Conservation (phyloP, 1,284 basidiomycete genomes). For the Tilletia caries region DNA sequence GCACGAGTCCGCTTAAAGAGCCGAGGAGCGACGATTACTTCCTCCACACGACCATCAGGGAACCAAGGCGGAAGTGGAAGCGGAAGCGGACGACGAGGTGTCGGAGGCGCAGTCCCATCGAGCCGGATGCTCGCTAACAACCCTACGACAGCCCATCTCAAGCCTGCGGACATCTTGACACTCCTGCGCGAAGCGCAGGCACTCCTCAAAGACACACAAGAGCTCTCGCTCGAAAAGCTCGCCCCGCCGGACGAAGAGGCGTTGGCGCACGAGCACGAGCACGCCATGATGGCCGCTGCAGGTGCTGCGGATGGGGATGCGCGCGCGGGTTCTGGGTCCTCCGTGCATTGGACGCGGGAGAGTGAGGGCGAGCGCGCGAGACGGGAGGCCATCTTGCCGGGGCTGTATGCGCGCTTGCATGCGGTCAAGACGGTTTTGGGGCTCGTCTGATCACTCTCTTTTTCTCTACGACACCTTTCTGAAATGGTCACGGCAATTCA, state of each 20-base stretch:
- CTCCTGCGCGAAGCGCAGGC: neutral
- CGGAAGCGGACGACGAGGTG: no score
- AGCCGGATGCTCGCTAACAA: neutral
- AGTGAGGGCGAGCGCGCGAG: neutral
- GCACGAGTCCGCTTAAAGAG: conserved; percentile 10
- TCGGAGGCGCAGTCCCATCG: no score
- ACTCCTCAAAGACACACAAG: neutral
- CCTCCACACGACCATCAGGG: neutral
- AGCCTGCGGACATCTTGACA: neutral
- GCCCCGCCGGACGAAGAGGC: conserved; percentile 12
- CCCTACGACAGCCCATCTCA: neutral
- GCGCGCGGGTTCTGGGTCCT: no score
- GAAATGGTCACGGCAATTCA: no score
- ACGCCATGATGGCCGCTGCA: neutral
- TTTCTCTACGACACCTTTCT: neutral
- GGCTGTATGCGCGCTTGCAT: neutral
- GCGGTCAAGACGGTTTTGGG: conserved; percentile 1
- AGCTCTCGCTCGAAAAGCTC: conserved; percentile 5
- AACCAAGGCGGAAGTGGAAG: neutral
- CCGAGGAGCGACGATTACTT: neutral
- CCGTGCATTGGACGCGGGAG: conserved; percentile 2
- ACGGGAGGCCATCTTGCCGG: conserved; percentile 7
- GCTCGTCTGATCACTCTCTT: neutral
- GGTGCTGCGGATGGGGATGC: no score
- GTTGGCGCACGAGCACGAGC: conserved; percentile 13